Evolutionary conservation across 306 rosid genomes (phyloP).

Genomic region (Cotoneaster glaucophyllus): DNA sequence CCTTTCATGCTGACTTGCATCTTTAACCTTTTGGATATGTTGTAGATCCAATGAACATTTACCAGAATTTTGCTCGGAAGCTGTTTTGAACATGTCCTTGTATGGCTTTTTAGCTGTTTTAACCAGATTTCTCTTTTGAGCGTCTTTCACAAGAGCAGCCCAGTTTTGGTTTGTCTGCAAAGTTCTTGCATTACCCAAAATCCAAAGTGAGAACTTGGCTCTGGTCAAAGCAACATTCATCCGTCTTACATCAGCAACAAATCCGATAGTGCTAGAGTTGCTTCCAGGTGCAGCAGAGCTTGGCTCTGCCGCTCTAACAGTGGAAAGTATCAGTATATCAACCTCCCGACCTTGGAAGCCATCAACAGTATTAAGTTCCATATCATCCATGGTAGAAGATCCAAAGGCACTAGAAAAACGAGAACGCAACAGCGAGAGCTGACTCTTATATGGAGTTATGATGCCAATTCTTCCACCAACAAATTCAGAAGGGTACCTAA

Average conservation of each 20-base stretch:
- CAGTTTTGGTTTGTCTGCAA: constrained; percentile 71
- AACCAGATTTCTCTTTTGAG: constrained; percentile 63
- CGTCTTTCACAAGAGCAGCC: constrained; percentile 86
- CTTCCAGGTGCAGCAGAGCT: constrained; percentile 25
- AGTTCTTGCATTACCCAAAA: constrained; percentile 87
- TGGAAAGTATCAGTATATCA: constrained; percentile 83
- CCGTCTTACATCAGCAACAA: constrained; percentile 96
- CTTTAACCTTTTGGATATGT: constrained; percentile 35
- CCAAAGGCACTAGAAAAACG: constrained; percentile 72
- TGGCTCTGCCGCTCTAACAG: constrained; percentile 72
- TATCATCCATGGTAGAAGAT: constrained; percentile 45
- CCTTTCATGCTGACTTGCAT: constrained; percentile 18
- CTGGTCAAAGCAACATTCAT: constrained; percentile 98
- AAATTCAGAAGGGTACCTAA: constrained; percentile 76
- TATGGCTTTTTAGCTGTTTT: constrained; percentile 56
- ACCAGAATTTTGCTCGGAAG: constrained; percentile 23
- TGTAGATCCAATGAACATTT: constrained; percentile 21
- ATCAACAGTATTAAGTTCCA: constrained; percentile 90
- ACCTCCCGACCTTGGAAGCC: constrained; percentile 99
- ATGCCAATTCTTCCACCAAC: constrained; percentile 74
- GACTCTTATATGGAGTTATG: constrained; percentile 86
- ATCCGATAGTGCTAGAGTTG: constrained; percentile 66
- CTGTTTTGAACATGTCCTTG: constrained; percentile 43
- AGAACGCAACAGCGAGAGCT: constrained; percentile 78
- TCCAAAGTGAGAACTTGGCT: constrained; percentile 88